A percentile compares a stretch with the other conserved stretches of the same genome.
Conservation (phyloP, 345 rosid genomes). For the Moricandia arvensis region DNA sequence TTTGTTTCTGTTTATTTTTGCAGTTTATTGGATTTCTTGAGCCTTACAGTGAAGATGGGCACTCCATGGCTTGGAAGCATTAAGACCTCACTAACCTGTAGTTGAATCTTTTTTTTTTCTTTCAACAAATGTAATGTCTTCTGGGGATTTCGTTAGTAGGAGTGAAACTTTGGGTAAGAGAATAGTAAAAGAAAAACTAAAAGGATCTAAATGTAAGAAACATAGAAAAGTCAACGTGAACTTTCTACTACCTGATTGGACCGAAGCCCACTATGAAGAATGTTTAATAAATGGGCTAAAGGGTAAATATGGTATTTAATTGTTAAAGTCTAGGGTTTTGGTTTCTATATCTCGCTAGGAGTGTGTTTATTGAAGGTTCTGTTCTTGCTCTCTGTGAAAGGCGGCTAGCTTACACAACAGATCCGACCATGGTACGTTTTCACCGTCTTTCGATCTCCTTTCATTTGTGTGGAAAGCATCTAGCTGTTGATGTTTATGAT, state of each 20-base stretch:
- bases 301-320: not conserved
- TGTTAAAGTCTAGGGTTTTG: constrained; percentile 12
- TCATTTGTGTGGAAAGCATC: not conserved
- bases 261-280: not conserved
- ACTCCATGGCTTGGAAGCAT: constrained; percentile 69
- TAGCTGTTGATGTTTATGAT: not conserved
- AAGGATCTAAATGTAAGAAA: not conserved
- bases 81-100: constrained; percentile 10
- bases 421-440: constrained; percentile 21
- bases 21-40: constrained; percentile 90
- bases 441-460: not conserved
- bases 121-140: not conserved
- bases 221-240: not conserved
- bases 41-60: constrained; percentile 74
- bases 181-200: not conserved
- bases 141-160: not conserved
- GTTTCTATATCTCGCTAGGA: not conserved
- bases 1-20: constrained; percentile 6
- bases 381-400: constrained; percentile 9
- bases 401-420: constrained; percentile 4
- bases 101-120: not conserved
- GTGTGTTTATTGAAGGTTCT: not conserved
- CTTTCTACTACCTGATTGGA: not conserved
- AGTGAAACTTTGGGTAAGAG: not conserved
- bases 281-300: not conserved